Conservation (phyloP, 2,329 filamentous ascomycete genomes). For the Ploettnerulaceae sp. region DNA sequence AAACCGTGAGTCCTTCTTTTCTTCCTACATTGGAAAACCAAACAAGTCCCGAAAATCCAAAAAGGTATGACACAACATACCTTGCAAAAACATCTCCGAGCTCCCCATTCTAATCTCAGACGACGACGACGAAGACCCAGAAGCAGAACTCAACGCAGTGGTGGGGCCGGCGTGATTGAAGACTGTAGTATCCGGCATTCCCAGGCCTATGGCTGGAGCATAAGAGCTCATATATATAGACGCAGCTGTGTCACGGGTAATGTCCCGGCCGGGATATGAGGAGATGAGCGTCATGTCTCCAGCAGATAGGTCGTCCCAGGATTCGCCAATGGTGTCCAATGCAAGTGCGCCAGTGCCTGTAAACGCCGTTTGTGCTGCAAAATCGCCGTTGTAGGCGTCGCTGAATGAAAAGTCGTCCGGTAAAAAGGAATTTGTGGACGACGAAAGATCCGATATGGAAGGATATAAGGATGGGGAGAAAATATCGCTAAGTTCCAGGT, state of each 20-base stretch:
- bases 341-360: not conserved
- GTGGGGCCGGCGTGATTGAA: not conserved
- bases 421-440: not conserved
- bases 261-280: not conserved
- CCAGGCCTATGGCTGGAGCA: not conserved
- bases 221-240: not conserved
- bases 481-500: not conserved
- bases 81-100: no score
- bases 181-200: constrained; percentile 4
- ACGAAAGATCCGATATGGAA: not conserved
- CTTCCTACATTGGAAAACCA: no score
- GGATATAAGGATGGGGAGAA: not conserved
- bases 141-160: not conserved
- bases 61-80: not conserved
- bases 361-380: not conserved
- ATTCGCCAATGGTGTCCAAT: constrained; percentile 3
- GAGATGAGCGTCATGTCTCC: constrained; percentile 1
- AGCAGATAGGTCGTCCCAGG: constrained; percentile 7
- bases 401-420: not conserved
- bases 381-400: no score
- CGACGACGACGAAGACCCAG: not conserved
- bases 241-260: not conserved
- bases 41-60: no score
- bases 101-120: no score
- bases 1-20: not conserved